Evolutionary conservation across 73 alveolate genomes (phyloP).

Genomic region (Uronychia setigera): DNA sequence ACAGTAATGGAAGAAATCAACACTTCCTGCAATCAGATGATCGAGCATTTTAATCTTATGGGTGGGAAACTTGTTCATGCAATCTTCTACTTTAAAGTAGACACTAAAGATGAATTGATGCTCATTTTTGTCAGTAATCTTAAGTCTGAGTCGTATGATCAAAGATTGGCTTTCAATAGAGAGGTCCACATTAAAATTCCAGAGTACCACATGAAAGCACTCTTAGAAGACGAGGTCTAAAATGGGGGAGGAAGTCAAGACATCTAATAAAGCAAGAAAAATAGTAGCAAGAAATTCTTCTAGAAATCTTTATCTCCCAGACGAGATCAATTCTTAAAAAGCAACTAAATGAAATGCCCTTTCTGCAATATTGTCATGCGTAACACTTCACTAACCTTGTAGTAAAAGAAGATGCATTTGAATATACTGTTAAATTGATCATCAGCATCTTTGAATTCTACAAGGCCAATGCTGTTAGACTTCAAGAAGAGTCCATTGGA

Average conservation of each 20-base stretch:
- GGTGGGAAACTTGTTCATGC: slow-evolving; percentile 11
- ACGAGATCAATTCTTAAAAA: not conserved
- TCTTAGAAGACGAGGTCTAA: not conserved
- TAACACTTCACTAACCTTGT: not conserved
- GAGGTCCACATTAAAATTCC: slow-evolving; percentile 13
- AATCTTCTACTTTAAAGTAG: slow-evolving; percentile 38
- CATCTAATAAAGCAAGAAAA: not conserved
- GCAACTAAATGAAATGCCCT: slow-evolving; percentile 4
- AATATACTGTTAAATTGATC: slow-evolving; percentile 10
- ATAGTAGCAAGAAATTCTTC: not conserved
- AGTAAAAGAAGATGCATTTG: slow-evolving; percentile 7
- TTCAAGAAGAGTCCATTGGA: not conserved
- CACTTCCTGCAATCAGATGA: slow-evolving; percentile 20
- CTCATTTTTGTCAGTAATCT: slow-evolving; percentile 14
- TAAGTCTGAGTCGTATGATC: slow-evolving; percentile 5
- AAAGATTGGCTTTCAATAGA: not conserved
- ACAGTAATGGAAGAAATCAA: slow-evolving; percentile 16
- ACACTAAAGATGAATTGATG: slow-evolving; percentile 17
- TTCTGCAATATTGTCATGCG: not conserved
- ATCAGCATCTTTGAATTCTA: slow-evolving; percentile 16
- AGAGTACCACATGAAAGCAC: not conserved
- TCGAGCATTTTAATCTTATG: not conserved
- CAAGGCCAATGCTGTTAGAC: not conserved
- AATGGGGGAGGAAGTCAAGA: slow-evolving; percentile 2
- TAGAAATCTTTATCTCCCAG: not conserved